Conservation (phyloP, 805 yeast species). For the Metschnikowia lachancei region DNA sequence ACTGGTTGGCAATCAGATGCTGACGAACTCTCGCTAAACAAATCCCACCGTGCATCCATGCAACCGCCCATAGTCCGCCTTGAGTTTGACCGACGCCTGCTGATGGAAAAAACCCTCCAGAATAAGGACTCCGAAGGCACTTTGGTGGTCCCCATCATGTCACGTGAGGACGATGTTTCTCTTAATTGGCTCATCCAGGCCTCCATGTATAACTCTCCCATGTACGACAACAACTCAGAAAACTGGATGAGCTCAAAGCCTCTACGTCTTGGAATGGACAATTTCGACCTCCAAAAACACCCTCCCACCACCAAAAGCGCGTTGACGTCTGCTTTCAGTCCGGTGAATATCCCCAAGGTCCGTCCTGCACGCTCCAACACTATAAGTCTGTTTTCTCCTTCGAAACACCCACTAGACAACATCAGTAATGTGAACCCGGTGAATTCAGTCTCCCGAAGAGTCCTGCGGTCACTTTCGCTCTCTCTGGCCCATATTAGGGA, state of each 20-base stretch:
- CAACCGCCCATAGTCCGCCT: background rate
- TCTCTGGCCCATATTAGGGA: background rate
- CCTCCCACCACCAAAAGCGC: background rate
- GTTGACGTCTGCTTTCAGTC: background rate
- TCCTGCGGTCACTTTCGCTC: background rate
- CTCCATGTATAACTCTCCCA: constrained; percentile 9
- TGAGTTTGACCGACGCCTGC: background rate
- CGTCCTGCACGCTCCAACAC: constrained; percentile 5
- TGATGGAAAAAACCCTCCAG: constrained; percentile 1
- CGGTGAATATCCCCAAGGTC: background rate
- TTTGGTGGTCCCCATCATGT: constrained; percentile 2
- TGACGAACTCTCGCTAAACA: constrained; percentile 11
- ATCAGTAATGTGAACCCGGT: background rate
- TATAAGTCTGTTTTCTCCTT: background rate
- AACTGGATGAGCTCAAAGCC: constrained; percentile 17
- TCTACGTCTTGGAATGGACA: background rate
- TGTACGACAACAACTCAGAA: constrained; percentile 13
- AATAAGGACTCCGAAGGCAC: constrained; percentile 13
- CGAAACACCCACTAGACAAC: background rate
- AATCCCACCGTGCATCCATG: constrained; percentile 1
- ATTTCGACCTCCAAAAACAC: constrained; percentile 2
- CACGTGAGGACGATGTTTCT: constrained; percentile 6
- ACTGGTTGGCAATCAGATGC: constrained; percentile 6
- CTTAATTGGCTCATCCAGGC: constrained; percentile 14
- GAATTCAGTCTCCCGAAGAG: background rate